Evolutionary conservation across 2,329 filamentous ascomycete species (phyloP), one percentile per base, ranked within the genome.

Genomic region (Neofusicoccum umdonicola): DNA sequence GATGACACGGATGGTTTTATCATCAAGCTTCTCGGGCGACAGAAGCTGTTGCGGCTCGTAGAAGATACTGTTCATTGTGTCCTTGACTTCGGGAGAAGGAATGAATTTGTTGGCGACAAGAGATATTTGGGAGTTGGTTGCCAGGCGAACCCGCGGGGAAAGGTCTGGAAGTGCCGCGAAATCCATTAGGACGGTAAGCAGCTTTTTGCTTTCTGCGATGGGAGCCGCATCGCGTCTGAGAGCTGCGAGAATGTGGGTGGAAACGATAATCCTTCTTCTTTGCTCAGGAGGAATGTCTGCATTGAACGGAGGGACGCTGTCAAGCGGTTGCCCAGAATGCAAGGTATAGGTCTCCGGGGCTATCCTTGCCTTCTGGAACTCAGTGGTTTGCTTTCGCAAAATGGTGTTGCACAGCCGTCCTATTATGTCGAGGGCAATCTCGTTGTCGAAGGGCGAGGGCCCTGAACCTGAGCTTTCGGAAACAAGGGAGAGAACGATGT

Each of bases 321-420:
- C 65, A 57, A 70, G 70, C 60, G 71, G 64, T 70, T 67, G 61
- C 69, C 69, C 68, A 48, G 77, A 73, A 73, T 84, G 87, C 4
- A 87, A 76, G 8, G 77, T 81, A 67, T 87, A 87, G 12, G 85
- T 69, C 66, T 86, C 84, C n/a, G 79, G 70, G 2, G 82, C 78
- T n/a, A 85, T 79, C 61, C 79, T 73, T 11, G 81, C 78, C 68
- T 86, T 82, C 62, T 85, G 83, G 52, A 82, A 77, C 39, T 80
- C 77, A 2, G 72, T 68, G 1, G 84, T 79, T 57, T 87, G 81
- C 13, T 82, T 78, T 51, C 84, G 80, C 37, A 89, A 77, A 51
- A 89, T 84, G 51, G 87, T 75, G 68, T 85, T 88, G 70, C 82
- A 83, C 41, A 90, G 81, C 48, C 85, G 81, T 22, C 87, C 88